phyloP scores from a whole-genome alignment of 768 basidiomycete species.

The Tylopilus rubrobrunneus region DNA sequence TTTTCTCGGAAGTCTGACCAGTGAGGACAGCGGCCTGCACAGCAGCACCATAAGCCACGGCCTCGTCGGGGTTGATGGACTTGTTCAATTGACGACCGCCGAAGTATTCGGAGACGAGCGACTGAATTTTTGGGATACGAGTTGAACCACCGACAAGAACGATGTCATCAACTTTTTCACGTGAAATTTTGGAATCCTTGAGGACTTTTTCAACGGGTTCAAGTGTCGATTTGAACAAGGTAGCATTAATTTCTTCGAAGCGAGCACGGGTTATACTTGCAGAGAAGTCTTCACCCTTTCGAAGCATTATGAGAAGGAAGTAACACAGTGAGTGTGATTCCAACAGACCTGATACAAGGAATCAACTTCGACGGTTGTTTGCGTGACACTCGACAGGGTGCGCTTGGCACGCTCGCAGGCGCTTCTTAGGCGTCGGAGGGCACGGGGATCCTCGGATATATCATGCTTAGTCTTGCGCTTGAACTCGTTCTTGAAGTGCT shows the following conservation, averaged over 20 bases:
- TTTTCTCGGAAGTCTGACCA: constrained; percentile 93
- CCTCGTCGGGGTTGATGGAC: constrained; percentile 99
- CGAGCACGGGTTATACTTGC: constrained; percentile 99
- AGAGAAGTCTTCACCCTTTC: constrained; percentile 93
- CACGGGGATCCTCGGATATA: constrained; percentile 95
- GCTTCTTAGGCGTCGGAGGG: constrained; percentile 89
- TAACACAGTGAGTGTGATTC: neutral
- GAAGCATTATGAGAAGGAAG: constrained; percentile 8
- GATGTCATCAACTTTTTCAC: constrained; percentile 97
- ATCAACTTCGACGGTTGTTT: constrained; percentile 99
- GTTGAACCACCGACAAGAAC: constrained; percentile 99
- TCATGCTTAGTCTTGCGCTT: constrained; percentile 96
- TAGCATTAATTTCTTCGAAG: constrained; percentile 99
- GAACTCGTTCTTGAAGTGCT: constrained; percentile 99
- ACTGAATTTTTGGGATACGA: constrained; percentile 99
- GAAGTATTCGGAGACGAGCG: constrained; percentile 98
- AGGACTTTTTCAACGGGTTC: constrained; percentile 99
- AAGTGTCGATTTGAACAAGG: constrained; percentile 92
- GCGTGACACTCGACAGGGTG: constrained; percentile 95
- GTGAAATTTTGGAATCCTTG: constrained; percentile 97
- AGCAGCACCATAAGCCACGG: constrained; percentile 99
- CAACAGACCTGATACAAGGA: constrained; percentile 83
- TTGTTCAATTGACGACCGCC: constrained; percentile 98
- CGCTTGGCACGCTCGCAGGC: constrained; percentile 99
- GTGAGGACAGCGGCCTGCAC: constrained; percentile 99